A percentile compares a stretch with the other conserved stretches of the same genome.
Evolutionary conservation across 2,329 filamentous ascomycete species (phyloP).

Genomic region (Ustulina deusta): DNA sequence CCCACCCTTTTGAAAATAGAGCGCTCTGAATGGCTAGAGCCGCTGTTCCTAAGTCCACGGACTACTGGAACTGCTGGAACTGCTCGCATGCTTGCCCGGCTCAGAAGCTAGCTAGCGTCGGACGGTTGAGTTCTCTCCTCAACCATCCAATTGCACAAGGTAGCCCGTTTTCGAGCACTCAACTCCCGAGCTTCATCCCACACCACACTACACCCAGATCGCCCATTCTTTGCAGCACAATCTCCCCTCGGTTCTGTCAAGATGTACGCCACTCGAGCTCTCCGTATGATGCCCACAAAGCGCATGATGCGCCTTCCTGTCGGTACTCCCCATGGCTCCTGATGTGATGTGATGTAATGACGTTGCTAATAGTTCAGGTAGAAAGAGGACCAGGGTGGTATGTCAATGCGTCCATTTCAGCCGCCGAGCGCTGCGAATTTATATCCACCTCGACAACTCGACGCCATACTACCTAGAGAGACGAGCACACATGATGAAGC

Average conservation of each 20-base stretch:
- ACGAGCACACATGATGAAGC: conserved; percentile 19
- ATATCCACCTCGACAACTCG: conserved; percentile 21
- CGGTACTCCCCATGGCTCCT: conserved; percentile 53
- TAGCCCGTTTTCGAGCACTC: conserved; percentile 18
- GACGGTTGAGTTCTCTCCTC: conserved; percentile 34
- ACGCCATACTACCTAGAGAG: not conserved
- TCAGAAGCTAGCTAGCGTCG: conserved; percentile 27
- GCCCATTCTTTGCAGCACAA: conserved; percentile 27
- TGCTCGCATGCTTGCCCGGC: conserved; percentile 13
- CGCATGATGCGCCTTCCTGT: conserved; percentile 80
- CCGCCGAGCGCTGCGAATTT: conserved; percentile 38
- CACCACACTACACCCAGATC: conserved; percentile 20
- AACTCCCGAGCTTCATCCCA: conserved; percentile 28
- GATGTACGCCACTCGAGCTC: conserved; percentile 74
- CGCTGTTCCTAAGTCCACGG: conserved; percentile 30
- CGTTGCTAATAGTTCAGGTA: conserved; percentile 57
- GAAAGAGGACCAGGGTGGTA: conserved; percentile 77
- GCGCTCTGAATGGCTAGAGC: conserved; percentile 31
- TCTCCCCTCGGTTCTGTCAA: conserved; percentile 52
- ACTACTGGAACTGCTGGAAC: conserved; percentile 33
- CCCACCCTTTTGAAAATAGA: conserved; percentile 27
- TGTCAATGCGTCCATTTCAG: conserved; percentile 53
- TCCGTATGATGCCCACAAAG: conserved; percentile 75
- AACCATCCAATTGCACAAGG: conserved; percentile 34
- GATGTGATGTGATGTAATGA: conserved; percentile 48